These are phyloP conservation scores for Kitagawia praeruptora DNA, from an alignment of 129 eudicot species.

Conservation along the genomic window DNA sequence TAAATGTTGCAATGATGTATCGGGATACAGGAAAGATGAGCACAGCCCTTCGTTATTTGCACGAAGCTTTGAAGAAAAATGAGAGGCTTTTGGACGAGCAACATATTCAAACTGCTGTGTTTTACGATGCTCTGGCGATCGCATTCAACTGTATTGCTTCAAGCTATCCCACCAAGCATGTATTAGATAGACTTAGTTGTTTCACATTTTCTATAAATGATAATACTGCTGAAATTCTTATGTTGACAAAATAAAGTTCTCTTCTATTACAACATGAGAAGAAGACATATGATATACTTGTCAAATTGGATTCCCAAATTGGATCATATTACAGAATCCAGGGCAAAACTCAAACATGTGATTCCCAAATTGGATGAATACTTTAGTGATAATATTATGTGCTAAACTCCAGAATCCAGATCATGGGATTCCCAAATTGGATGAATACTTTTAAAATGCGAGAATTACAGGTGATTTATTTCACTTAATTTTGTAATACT, in stretches of 20 bases:
- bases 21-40: slow-evolving; percentile 91
- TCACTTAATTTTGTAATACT: neutral
- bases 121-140: slow-evolving; percentile 94
- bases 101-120: slow-evolving; percentile 96
- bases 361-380: too few relatives aligned
- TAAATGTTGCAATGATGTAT: slow-evolving; percentile 99
- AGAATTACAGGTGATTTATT: slow-evolving; percentile 55
- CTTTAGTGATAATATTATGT: too few relatives aligned
- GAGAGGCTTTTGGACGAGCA: slow-evolving; percentile 90
- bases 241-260: neutral
- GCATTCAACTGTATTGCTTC: slow-evolving; percentile 90
- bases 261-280: slow-evolving; percentile 71
- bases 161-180: slow-evolving; percentile 96
- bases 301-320: too few relatives aligned
- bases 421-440: slow-evolving; percentile 94
- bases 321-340: too few relatives aligned
- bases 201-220: neutral
- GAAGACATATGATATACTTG: slow-evolving; percentile 92
- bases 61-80: slow-evolving; percentile 93
- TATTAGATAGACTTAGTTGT: neutral
- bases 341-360: too few relatives aligned
- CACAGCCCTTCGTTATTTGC: slow-evolving; percentile 92
- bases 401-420: too few relatives aligned
- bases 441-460: slow-evolving; percentile 91
- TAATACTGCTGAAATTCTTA: neutral